Percentiles rank a stretch among this genome's conserved stretches.
These are phyloP conservation scores for Aleurites moluccanus DNA, from an alignment of 441 rosid species.

Conservation along the genomic window DNA sequence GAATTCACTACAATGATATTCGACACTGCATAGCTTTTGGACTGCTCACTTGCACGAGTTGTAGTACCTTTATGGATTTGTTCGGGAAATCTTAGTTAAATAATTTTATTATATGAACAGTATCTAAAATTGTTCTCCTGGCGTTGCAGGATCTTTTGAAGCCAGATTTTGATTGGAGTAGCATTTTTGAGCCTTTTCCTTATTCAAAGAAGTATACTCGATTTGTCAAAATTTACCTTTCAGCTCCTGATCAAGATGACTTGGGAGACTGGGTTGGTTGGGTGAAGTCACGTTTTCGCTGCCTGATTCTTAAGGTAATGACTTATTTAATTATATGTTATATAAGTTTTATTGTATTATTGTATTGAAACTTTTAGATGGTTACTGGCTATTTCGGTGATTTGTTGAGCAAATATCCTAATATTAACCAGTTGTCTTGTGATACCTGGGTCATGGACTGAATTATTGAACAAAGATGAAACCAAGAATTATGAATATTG, in stretches of 20 bases:
- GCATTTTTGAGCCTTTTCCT: slow-evolving; percentile 50
- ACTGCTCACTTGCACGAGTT: background rate
- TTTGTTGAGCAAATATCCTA: background rate
- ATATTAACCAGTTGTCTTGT: background rate
- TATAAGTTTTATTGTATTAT: background rate
- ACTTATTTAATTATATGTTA: background rate
- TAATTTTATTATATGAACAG: no score
- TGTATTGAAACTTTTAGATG: background rate
- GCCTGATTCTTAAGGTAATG: slow-evolving; percentile 47
- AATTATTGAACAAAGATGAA: background rate
- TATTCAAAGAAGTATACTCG: slow-evolving; percentile 41
- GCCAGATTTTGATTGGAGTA: slow-evolving; percentile 43
- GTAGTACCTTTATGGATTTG: background rate
- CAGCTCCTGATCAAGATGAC: slow-evolving; percentile 43
- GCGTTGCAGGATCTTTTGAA: slow-evolving; percentile 12
- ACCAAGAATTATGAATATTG: background rate
- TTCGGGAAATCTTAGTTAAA: background rate
- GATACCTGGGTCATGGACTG: background rate
- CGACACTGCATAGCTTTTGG: background rate
- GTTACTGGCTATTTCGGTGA: background rate
- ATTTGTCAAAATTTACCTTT: slow-evolving; percentile 51
- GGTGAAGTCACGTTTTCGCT: slow-evolving; percentile 61
- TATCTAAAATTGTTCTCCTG: background rate
- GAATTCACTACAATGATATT: background rate
- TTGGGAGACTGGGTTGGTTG: slow-evolving; percentile 64